Conservation (phyloP, 768 basidiomycete species). For the Phaeolepiota aurea region DNA sequence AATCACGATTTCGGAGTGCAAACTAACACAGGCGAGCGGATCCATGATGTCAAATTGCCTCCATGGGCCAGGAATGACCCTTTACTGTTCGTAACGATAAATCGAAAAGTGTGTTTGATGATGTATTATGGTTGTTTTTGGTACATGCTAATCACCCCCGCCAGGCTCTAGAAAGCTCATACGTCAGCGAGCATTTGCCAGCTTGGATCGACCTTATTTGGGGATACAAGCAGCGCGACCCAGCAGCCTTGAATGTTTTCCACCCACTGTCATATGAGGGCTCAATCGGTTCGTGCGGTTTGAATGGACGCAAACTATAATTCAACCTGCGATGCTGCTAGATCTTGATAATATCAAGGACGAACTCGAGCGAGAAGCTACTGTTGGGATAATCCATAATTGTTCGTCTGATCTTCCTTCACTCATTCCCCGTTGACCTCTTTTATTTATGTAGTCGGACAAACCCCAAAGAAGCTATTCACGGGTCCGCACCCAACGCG, state of each 20-base stretch:
- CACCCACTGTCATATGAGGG: constrained; percentile 94
- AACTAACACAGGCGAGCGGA: constrained; percentile 66
- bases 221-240: constrained; percentile 80
- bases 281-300: constrained; percentile 57
- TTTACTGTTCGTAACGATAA: constrained; percentile 69
- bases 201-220: constrained; percentile 94
- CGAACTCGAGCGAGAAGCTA: constrained; percentile 83
- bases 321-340: constrained; percentile 13
- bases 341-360: constrained; percentile 85
- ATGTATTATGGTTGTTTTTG: not conserved
- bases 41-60: constrained; percentile 84
- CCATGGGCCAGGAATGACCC: constrained; percentile 86
- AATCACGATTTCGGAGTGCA: constrained; percentile 74
- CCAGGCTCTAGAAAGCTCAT: constrained; percentile 84
- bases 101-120: constrained; percentile 51
- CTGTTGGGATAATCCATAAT: constrained; percentile 92
- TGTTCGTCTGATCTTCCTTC: constrained; percentile 38
- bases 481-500: constrained; percentile 65
- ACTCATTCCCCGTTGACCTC: too few species aligned
- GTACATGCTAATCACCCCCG: too few species aligned
- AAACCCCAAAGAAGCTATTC: constrained; percentile 88
- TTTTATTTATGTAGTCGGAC: constrained; percentile 68
- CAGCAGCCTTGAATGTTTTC: constrained; percentile 73
- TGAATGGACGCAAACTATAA: not conserved
- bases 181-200: constrained; percentile 77